Conservation (phyloP, 805 yeast species). For the Wickerhamomyces hampshirensis region DNA sequence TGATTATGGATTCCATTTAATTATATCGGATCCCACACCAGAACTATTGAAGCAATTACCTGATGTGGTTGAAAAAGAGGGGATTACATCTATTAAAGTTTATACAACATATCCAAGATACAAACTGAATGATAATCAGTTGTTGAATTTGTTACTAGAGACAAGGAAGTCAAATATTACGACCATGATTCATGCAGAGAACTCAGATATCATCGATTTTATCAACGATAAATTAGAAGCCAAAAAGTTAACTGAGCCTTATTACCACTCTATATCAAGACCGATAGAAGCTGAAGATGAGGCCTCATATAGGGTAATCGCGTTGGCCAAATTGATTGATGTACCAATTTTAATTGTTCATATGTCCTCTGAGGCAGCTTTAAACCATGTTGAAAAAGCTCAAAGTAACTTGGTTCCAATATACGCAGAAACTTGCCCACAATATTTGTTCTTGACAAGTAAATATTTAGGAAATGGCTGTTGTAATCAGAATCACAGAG, state of each 20-base stretch:
- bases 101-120: slow-evolving; percentile 43
- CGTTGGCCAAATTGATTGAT: slow-evolving; percentile 38
- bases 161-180: slow-evolving; percentile 39
- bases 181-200: slow-evolving; percentile 48
- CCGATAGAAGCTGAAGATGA: slow-evolving; percentile 44
- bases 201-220: slow-evolving; percentile 40
- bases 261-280: slow-evolving; percentile 41
- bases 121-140: slow-evolving; percentile 36
- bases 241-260: slow-evolving; percentile 36
- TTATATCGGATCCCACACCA: slow-evolving; percentile 32
- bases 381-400: slow-evolving; percentile 37
- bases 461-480: slow-evolving; percentile 29
- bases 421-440: slow-evolving; percentile 48
- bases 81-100: slow-evolving; percentile 23
- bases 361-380: slow-evolving; percentile 40
- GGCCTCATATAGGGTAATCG: slow-evolving; percentile 44
- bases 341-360: slow-evolving; percentile 44
- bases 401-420: slow-evolving; percentile 38
- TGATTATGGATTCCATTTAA: slow-evolving; percentile 46
- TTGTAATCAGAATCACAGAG: slow-evolving; percentile 22
- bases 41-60: slow-evolving; percentile 31
- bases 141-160: slow-evolving; percentile 34
- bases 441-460: slow-evolving; percentile 39
- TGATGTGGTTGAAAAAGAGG: slow-evolving; percentile 26
- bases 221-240: slow-evolving; percentile 36